Evolutionary conservation across 164 flowering plant species (phyloP), one percentile per base, ranked within the genome.

Genomic region (grape (Vitis vinifera)): DNA sequence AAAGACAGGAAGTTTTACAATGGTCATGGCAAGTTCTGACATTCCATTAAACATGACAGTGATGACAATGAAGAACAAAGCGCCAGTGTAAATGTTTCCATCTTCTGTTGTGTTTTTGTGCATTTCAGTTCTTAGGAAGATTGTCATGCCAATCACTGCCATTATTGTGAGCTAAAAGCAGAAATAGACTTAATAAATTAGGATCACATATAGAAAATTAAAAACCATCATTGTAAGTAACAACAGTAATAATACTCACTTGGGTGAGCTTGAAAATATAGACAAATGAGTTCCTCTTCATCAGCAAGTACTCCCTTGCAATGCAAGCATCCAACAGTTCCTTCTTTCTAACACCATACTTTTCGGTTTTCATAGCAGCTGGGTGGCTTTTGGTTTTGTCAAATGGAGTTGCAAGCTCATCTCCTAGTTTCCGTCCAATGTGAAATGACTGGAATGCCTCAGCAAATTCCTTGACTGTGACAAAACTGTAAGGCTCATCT

Each of bases 221-320:
- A 37, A 37, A 37, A 3, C 44, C 44, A 37, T 37, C 7, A 37
- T 37, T 37, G 7, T 3, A 37, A 37, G 44, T 37, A 37, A 37
- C 44, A 37, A 37, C 44, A 37, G 29, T 17, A 9, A 27, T 9
- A 23, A 31, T 29, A 72, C 80, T 44, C 51, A 84, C 90, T 68
- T 87, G 91, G 49, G 48, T 11, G 51, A 79, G 23, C 78, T 87
- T 87, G 79, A 87, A 90, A 60, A 79, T 67, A 77, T 86, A 85
- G 49, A 86, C 79, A 73, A 89, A 88, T 1, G 93, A 80, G 62
- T 82, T 85, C 58, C 91, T 85, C 68, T 83, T 86, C 80, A 92
- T 88, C 0, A 92, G 80, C n/a, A 91, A 68, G 55, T 52, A 57
- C 58, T 86, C 44, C 7, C 44, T 37, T 37, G 44, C 4, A 3